These are phyloP conservation scores for Xylaria multiplex DNA, from an alignment of 2,329 filamentous ascomycete species.

Conservation along the genomic window DNA sequence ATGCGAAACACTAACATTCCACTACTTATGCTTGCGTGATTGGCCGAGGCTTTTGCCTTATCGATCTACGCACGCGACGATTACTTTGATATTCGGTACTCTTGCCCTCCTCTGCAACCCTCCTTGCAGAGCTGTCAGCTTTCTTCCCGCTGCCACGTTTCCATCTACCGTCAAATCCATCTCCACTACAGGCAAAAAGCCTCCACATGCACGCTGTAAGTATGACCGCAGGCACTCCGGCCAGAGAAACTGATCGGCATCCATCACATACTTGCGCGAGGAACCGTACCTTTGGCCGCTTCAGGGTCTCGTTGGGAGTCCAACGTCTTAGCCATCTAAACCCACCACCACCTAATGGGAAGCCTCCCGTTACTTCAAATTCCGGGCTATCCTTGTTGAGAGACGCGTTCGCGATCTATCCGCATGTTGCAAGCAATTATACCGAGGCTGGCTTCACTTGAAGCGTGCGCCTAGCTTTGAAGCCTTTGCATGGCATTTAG, in stretches of 20 bases:
- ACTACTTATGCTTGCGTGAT: constrained; percentile 23
- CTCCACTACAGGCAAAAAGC: constrained; percentile 20
- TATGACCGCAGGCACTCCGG: constrained; percentile 13
- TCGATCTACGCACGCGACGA: constrained; percentile 26
- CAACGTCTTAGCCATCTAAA: not conserved
- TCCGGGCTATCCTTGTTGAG: not conserved
- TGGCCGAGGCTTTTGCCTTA: constrained; percentile 14
- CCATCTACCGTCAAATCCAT: constrained; percentile 14
- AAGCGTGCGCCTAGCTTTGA: not conserved
- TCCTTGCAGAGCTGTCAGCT: constrained; percentile 28
- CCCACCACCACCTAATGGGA: not conserved
- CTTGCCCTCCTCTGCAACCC: constrained; percentile 20
- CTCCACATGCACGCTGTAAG: constrained; percentile 17
- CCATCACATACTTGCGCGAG: not conserved
- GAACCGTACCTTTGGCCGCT: constrained; percentile 5
- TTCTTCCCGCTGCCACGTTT: constrained; percentile 30
- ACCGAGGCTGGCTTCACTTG: not conserved
- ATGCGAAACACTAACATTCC: constrained; percentile 20
- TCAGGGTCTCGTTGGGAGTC: not conserved
- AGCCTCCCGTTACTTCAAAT: not conserved
- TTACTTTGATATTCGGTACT: constrained; percentile 25
- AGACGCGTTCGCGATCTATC: not conserved
- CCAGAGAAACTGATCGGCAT: constrained; percentile 8
- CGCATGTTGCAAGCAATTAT: constrained; percentile 1
- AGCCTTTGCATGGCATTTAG: not conserved